Conservation (phyloP, 441 rosid genomes). For the Erodium trifolium region DNA sequence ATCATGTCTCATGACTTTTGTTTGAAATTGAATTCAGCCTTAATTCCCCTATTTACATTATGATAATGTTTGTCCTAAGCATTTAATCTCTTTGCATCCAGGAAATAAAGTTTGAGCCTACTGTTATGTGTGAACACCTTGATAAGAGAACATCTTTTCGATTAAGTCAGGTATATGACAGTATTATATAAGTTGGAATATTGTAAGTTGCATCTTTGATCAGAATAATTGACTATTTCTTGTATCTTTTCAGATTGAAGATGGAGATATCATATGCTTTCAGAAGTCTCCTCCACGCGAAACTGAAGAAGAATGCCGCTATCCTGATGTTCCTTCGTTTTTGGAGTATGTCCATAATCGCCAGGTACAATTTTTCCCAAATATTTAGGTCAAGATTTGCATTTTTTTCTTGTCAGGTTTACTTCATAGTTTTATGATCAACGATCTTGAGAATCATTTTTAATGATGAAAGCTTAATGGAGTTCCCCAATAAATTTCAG, state of each 20-base stretch:
- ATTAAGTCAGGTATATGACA: conserved; percentile 56
- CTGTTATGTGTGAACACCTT: conserved; percentile 91
- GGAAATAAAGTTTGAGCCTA: conserved; percentile 95
- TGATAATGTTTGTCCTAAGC: neutral
- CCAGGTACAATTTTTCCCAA: conserved; percentile 43
- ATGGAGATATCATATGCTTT: conserved; percentile 95
- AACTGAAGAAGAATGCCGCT: conserved; percentile 46
- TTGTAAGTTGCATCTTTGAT: conserved; percentile 11
- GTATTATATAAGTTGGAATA: conserved; percentile 10
- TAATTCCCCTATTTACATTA: neutral
- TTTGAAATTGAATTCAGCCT: neutral
- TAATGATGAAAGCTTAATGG: neutral
- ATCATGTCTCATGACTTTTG: neutral
- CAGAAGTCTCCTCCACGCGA: conserved; percentile 53
- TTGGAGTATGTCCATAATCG: conserved; percentile 92
- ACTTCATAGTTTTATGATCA: neutral
- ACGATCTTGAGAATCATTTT: neutral
- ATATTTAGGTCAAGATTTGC: conserved; percentile 9
- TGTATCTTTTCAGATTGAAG: conserved; percentile 62
- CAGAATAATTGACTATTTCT: neutral
- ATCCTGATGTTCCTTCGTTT: conserved; percentile 84
- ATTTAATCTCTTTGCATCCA: conserved; percentile 23
- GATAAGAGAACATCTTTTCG: conserved; percentile 72
- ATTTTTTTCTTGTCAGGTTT: conserved; percentile 3
- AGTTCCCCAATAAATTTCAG: neutral